Percentiles rank a stretch among this genome's conserved stretches.
phyloP scores from a whole-genome alignment of 208 protist species.

The Crithidia fasciculata region DNA sequence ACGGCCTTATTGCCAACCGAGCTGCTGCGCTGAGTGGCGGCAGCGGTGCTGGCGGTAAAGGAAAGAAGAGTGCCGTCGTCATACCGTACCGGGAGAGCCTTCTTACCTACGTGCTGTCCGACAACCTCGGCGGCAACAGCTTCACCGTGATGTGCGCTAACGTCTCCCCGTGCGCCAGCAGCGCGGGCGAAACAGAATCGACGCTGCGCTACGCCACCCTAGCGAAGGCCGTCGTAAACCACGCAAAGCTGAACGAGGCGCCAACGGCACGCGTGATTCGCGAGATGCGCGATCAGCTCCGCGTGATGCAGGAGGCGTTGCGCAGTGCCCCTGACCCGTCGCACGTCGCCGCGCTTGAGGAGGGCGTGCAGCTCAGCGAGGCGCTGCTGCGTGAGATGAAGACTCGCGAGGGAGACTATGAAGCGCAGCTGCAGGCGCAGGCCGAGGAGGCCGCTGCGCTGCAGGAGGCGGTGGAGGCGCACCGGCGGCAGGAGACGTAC shows the following conservation, averaged over 20 bases:
- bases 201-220: constrained; percentile 85
- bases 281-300: constrained; percentile 74
- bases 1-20: constrained; percentile 47
- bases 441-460: constrained; percentile 17
- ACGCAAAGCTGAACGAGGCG: constrained; percentile 89
- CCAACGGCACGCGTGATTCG: constrained; percentile 78
- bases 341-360: constrained; percentile 34
- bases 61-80: constrained; percentile 33
- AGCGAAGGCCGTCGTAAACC: constrained; percentile 83
- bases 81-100: constrained; percentile 86
- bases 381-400: constrained; percentile 29
- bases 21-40: constrained; percentile 2
- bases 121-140: constrained; percentile 86
- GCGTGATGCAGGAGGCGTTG: constrained; percentile 54
- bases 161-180: constrained; percentile 65
- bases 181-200: constrained; percentile 79
- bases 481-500: constrained; percentile 22
- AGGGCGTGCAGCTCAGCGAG: constrained; percentile 27
- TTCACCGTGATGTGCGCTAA: constrained; percentile 87
- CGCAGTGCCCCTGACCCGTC: constrained; percentile 23
- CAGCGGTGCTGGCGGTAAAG: background rate
- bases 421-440: constrained; percentile 11
- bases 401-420: constrained; percentile 21
- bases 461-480: constrained; percentile 6
- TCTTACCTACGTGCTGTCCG: constrained; percentile 91